Conservation (phyloP, 164 flowering plant genomes). For the Kingdonia uniflora region DNA sequence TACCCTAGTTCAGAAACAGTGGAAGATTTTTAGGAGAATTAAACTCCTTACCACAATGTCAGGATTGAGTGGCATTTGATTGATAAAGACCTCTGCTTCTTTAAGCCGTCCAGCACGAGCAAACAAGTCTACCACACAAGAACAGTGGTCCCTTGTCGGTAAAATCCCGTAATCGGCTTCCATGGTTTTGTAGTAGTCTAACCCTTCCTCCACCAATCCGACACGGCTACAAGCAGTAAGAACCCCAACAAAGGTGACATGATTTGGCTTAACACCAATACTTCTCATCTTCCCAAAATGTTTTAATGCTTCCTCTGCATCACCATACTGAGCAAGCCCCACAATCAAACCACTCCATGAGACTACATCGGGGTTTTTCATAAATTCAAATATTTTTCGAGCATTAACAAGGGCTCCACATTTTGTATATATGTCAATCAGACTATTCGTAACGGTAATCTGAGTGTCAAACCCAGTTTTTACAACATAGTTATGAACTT, state of each 20-base stretch:
- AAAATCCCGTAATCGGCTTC: slow-evolving; percentile 33
- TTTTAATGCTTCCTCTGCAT: slow-evolving; percentile 41
- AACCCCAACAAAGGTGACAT: slow-evolving; percentile 54
- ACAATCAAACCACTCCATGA: slow-evolving; percentile 64
- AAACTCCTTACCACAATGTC: slow-evolving; percentile 28
- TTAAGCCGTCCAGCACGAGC: slow-evolving; percentile 45
- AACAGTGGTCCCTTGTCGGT: slow-evolving; percentile 54
- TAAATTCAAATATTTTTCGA: slow-evolving; percentile 27
- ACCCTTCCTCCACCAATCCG: slow-evolving; percentile 57
- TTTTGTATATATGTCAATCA: slow-evolving; percentile 60
- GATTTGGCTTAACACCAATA: slow-evolving; percentile 38
- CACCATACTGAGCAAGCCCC: slow-evolving; percentile 53
- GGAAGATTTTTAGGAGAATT: too few species aligned
- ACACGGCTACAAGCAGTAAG: slow-evolving; percentile 66
- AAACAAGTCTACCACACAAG: slow-evolving; percentile 58
- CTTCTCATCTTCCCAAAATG: slow-evolving; percentile 39
- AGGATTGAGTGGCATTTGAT: slow-evolving; percentile 40
- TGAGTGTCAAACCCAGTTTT: slow-evolving; percentile 35
- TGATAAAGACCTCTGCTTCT: slow-evolving; percentile 51
- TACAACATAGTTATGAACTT: slow-evolving; percentile 32
- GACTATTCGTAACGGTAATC: slow-evolving; percentile 31
- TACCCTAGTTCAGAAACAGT: too few species aligned
- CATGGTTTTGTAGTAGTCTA: slow-evolving; percentile 33
- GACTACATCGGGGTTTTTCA: slow-evolving; percentile 42
- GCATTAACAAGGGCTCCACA: slow-evolving; percentile 45